Conservation (phyloP, 805 yeast species). For the Teunomyces aglyptinius region DNA sequence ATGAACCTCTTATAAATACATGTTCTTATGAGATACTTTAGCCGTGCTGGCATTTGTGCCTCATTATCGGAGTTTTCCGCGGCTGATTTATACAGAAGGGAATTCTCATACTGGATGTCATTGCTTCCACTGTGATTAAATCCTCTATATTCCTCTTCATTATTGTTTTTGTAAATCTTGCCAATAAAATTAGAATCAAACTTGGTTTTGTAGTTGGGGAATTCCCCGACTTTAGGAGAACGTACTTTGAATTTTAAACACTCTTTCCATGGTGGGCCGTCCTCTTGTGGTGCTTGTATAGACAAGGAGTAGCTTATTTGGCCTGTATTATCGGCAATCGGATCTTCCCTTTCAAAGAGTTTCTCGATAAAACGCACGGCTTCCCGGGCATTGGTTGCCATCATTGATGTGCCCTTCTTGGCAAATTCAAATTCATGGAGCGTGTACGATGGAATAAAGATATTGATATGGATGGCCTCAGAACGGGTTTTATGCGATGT, state of each 20-base stretch:
- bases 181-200: slow-evolving; percentile 30
- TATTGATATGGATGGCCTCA: slow-evolving; percentile 26
- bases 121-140: slow-evolving; percentile 12
- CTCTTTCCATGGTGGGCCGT: slow-evolving; percentile 50
- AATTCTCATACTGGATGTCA: slow-evolving; percentile 30
- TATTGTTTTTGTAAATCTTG: not conserved
- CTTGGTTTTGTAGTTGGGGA: slow-evolving; percentile 43
- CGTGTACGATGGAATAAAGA: slow-evolving; percentile 53
- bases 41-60: slow-evolving; percentile 52
- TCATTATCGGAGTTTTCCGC: slow-evolving; percentile 24
- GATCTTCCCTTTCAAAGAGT: slow-evolving; percentile 24
- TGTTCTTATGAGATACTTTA: slow-evolving; percentile 55
- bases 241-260: slow-evolving; percentile 46
- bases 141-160: slow-evolving; percentile 5
- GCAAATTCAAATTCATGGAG: slow-evolving; percentile 22
- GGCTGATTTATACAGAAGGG: slow-evolving; percentile 23
- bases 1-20: slow-evolving; percentile 53
- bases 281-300: slow-evolving; percentile 41
- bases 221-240: slow-evolving; percentile 49
- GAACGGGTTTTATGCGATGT: slow-evolving; percentile 12
- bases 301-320: slow-evolving; percentile 21
- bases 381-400: slow-evolving; percentile 64
- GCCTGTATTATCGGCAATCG: slow-evolving; percentile 9
- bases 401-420: slow-evolving; percentile 48
- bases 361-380: slow-evolving; percentile 61